Conservation (phyloP, 2,329 filamentous ascomycete genomes). For the Emergomyces orientalis region DNA sequence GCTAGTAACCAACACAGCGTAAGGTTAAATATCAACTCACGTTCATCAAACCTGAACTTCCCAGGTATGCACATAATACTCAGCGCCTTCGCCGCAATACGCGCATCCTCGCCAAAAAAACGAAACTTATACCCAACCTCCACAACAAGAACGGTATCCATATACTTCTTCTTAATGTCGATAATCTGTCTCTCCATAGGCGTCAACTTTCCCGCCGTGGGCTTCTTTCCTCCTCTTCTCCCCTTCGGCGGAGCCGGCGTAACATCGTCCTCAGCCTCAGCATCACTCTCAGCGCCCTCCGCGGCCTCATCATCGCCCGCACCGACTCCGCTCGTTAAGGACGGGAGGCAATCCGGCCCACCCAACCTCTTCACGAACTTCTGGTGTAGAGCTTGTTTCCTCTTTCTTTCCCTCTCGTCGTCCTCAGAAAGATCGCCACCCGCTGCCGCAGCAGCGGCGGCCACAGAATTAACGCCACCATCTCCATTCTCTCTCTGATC, state of each 20-base stretch:
- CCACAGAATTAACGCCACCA: conserved; percentile 22
- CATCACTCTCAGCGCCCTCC: conserved; percentile 52
- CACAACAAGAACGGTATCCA: conserved; percentile 82
- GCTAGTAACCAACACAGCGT: not conserved
- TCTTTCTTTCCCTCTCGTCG: conserved; percentile 45
- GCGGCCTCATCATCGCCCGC: conserved; percentile 47
- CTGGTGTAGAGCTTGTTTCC: conserved; percentile 64
- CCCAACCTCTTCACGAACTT: conserved; percentile 88
- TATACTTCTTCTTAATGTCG: conserved; percentile 83
- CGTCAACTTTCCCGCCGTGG: conserved; percentile 73
- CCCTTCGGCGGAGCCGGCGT: conserved; percentile 37
- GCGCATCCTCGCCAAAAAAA: conserved; percentile 93
- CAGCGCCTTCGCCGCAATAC: conserved; percentile 77
- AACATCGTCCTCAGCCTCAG: conserved; percentile 48
- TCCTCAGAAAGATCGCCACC: conserved; percentile 29
- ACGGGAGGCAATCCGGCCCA: conserved; percentile 67
- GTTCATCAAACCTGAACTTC: conserved; percentile 89
- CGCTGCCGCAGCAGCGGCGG: not conserved
- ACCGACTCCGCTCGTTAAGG: conserved; percentile 49
- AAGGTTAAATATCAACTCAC: conserved; percentile 35
- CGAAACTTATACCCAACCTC: conserved; percentile 98
- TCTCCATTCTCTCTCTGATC: conserved; percentile 26
- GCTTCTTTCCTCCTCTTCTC: conserved; percentile 51
- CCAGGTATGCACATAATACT: conserved; percentile 95
- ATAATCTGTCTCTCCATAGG: conserved; percentile 90